phyloP scores from a whole-genome alignment of 2,329 filamentous ascomycete species.

The Aspergillus fumigatus region DNA sequence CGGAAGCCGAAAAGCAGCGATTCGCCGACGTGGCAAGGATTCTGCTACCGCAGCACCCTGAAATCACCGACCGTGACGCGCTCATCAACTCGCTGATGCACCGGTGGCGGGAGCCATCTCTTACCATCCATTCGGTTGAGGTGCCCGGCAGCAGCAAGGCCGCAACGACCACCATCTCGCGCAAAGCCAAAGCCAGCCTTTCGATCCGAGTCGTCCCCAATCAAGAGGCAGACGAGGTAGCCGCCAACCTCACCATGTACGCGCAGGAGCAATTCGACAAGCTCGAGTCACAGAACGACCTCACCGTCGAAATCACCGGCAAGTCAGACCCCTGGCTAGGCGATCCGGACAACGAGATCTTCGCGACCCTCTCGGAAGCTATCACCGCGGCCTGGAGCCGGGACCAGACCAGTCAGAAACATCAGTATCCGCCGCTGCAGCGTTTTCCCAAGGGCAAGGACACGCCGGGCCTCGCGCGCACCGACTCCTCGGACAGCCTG shows the following conservation, averaged over 20 bases:
- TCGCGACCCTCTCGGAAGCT: slow-evolving; percentile 79
- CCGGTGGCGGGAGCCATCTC: slow-evolving; percentile 88
- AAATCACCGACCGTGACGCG: slow-evolving; percentile 58
- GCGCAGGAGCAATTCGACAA: slow-evolving; percentile 66
- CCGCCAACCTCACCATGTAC: slow-evolving; percentile 61
- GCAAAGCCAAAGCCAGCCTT: slow-evolving; percentile 80
- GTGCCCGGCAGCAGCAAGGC: slow-evolving; percentile 75
- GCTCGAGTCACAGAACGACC: slow-evolving; percentile 73
- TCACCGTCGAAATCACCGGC: slow-evolving; percentile 83
- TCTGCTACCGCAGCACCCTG: slow-evolving; percentile 66
- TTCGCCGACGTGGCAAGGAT: slow-evolving; percentile 81
- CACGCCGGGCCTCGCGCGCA: slow-evolving; percentile 22
- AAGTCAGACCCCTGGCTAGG: slow-evolving; percentile 95
- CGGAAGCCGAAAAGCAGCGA: slow-evolving; percentile 68
- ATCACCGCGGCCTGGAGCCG: slow-evolving; percentile 77
- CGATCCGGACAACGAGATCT: slow-evolving; percentile 85
- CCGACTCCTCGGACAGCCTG: slow-evolving; percentile 36
- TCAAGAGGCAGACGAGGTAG: slow-evolving; percentile 78
- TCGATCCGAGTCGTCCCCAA: slow-evolving; percentile 91
- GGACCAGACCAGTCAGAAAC: slow-evolving; percentile 25
- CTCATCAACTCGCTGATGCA: slow-evolving; percentile 85
- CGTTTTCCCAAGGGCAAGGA: slow-evolving; percentile 13
- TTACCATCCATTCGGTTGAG: slow-evolving; percentile 90
- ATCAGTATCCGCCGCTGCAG: slow-evolving; percentile 30
- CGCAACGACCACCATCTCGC: slow-evolving; percentile 78